Conservation (phyloP, 306 rosid genomes). For the Begonia loranthoides region DNA sequence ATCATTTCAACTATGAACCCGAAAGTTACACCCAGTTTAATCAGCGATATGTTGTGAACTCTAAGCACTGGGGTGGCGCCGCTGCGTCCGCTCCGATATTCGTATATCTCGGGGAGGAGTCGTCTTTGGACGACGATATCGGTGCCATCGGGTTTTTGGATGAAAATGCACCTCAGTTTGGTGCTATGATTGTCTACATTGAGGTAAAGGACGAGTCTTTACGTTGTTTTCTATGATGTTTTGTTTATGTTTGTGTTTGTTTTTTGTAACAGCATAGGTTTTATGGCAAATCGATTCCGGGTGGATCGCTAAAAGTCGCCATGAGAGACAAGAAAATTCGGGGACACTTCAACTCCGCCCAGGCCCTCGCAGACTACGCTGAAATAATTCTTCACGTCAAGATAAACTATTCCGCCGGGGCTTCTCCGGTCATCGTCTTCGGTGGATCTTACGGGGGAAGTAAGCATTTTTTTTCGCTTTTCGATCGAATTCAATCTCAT, state of each 20-base stretch:
- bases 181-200: conserved; percentile 29
- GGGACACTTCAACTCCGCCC: conserved; percentile 39
- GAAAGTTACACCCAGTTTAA: conserved; percentile 30
- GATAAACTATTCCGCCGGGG: conserved; percentile 13
- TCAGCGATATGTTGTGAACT: conserved; percentile 30
- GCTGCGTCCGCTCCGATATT: conserved; percentile 31
- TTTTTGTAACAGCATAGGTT: conserved; percentile 16
- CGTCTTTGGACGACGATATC: conserved; percentile 9
- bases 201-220: conserved; percentile 23
- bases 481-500: no score
- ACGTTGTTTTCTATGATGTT: not conserved
- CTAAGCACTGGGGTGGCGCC: conserved; percentile 27
- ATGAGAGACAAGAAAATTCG: conserved; percentile 22
- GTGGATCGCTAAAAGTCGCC: conserved; percentile 21
- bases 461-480: conserved; percentile 2
- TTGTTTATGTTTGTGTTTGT: not conserved
- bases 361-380: conserved; percentile 54
- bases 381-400: conserved; percentile 31
- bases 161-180: conserved; percentile 26
- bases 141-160: conserved; percentile 9
- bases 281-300: conserved; percentile 44
- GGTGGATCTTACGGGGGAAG: conserved; percentile 68
- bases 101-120: conserved; percentile 39
- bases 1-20: conserved; percentile 41
- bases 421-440: conserved; percentile 34